Percentiles rank a stretch among this genome's conserved stretches.
Conservation (phyloP, 768 basidiomycete species). For the Chalciporus piperatus region DNA sequence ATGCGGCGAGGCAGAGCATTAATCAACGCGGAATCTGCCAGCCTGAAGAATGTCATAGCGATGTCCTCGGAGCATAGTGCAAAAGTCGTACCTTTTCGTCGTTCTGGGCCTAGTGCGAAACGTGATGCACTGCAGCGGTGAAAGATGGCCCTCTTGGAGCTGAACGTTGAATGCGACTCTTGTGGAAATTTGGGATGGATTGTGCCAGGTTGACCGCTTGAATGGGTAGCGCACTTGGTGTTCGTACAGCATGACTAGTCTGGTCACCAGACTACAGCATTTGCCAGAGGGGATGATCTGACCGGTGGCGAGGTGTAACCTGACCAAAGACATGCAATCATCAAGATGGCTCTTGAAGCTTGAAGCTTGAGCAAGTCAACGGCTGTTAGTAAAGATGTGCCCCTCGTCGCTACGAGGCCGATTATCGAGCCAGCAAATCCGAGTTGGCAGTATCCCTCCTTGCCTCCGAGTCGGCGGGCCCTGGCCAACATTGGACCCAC, state of each 20-base stretch:
- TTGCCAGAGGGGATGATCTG: not conserved
- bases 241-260: not conserved
- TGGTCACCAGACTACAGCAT: not conserved
- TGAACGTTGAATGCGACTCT: not conserved
- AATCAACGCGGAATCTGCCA: not conserved
- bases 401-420: too few species aligned
- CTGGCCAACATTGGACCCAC: not conserved
- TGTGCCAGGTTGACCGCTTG: too few species aligned
- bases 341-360: not conserved
- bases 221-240: not conserved
- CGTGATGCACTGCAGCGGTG: not conserved
- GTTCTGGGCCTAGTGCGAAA: not conserved
- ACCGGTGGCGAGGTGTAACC: too few species aligned
- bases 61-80: conserved; percentile 1
- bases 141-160: not conserved
- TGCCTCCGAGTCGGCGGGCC: not conserved
- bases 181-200: not conserved
- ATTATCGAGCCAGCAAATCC: too few species aligned
- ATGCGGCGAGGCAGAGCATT: not conserved
- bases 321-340: not conserved
- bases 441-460: not conserved
- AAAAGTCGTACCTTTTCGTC: not conserved
- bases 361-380: too few species aligned
- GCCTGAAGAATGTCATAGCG: not conserved
- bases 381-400: not conserved